Evolutionary conservation across 2,329 filamentous ascomycete species (phyloP).

Genomic region (Aspergillus thermomutatus): DNA sequence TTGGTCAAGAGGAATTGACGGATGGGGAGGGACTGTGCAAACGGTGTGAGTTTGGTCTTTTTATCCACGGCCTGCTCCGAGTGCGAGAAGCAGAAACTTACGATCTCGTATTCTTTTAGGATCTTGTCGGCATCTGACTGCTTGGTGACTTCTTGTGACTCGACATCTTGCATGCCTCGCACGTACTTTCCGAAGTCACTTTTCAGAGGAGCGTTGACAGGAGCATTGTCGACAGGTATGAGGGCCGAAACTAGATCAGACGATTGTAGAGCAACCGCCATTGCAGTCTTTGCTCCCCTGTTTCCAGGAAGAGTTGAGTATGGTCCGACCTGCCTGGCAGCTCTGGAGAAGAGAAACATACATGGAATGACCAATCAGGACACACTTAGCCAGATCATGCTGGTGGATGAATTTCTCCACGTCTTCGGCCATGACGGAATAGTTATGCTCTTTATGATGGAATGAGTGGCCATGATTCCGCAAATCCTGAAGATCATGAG

Average conservation of each 20-base stretch:
- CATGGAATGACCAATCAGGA: conserved; percentile 93
- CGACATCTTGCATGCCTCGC: conserved; percentile 78
- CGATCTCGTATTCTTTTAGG: conserved; percentile 68
- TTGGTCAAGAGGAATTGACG: conserved; percentile 93
- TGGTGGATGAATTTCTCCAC: conserved; percentile 73
- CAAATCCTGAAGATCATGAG: conserved; percentile 60
- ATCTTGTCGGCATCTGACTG: conserved; percentile 79
- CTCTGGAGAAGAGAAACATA: conserved; percentile 36
- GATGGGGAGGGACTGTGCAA: conserved; percentile 61
- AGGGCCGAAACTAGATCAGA: conserved; percentile 67
- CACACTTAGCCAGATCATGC: conserved; percentile 66
- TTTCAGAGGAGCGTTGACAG: conserved; percentile 72
- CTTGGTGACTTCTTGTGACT: conserved; percentile 62
- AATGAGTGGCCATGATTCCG: conserved; percentile 92
- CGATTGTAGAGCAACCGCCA: conserved; percentile 74
- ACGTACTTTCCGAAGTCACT: conserved; percentile 77
- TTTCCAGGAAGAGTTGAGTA: conserved; percentile 3
- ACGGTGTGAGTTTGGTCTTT: neutral
- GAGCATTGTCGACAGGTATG: conserved; percentile 87
- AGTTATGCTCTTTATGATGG: conserved; percentile 73
- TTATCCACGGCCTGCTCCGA: neutral
- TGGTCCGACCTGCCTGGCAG: neutral
- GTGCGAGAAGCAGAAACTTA: conserved; percentile 30
- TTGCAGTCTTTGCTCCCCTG: conserved; percentile 88
- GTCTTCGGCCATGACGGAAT: conserved; percentile 76